These are phyloP conservation scores for Fomitopsis betulina DNA, from an alignment of 1,284 basidiomycete species.

Conservation along the genomic window DNA sequence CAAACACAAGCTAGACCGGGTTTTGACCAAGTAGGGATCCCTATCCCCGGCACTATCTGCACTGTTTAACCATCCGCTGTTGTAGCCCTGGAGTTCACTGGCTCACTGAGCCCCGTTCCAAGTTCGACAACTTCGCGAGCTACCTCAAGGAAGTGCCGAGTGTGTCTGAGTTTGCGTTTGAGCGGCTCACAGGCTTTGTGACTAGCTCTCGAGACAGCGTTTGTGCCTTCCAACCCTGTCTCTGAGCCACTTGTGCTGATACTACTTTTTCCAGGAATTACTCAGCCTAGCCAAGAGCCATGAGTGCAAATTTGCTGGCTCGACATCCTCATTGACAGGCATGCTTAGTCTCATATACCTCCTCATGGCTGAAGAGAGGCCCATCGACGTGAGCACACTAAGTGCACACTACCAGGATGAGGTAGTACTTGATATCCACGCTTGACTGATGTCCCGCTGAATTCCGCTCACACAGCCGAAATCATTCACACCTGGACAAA, in stretches of 20 bases:
- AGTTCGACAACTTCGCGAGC: conserved; percentile 83
- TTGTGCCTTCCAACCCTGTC: conserved; percentile 8
- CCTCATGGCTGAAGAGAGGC: conserved; percentile 63
- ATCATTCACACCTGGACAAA: conserved; percentile 78
- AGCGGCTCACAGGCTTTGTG: conserved; percentile 74
- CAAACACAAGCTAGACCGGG: conserved; percentile 77
- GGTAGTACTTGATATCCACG: conserved; percentile 31
- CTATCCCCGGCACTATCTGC: background rate
- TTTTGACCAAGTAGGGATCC: conserved; percentile 78
- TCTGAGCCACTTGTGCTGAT: background rate
- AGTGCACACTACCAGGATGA: conserved; percentile 58
- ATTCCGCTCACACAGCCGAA: conserved; percentile 36
- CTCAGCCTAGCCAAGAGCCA: conserved; percentile 57
- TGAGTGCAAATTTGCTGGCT: conserved; percentile 71
- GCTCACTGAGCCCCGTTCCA: conserved; percentile 82
- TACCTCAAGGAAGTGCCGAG: conserved; percentile 71
- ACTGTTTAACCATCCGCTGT: conserved; percentile 3
- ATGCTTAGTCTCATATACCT: conserved; percentile 90
- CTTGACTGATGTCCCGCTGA: too few relatives aligned
- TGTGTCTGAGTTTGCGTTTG: conserved; percentile 89
- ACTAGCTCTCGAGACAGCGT: conserved; percentile 81
- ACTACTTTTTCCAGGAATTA: conserved; percentile 48
- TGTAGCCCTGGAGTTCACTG: conserved; percentile 87
- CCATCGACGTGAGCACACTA: conserved; percentile 54
- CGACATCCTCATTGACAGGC: conserved; percentile 88